Evolutionary conservation across 1,139 yeast species (phyloP).

Genomic region (Candida anutae): DNA sequence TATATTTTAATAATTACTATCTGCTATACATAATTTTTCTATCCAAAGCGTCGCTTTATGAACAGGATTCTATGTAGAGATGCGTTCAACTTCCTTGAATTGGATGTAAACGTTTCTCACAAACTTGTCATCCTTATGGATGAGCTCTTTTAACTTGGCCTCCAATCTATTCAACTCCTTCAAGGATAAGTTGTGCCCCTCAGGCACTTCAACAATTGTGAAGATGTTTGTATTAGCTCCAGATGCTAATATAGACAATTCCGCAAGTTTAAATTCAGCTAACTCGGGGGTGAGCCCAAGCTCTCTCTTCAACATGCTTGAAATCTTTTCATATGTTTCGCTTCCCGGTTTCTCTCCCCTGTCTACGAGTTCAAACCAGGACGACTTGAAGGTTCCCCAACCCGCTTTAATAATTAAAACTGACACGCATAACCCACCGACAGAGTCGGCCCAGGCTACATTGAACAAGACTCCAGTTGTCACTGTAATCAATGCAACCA

Average conservation of each 20-base stretch:
- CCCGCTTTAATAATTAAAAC: slow-evolving; percentile 80
- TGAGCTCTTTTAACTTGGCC: slow-evolving; percentile 13
- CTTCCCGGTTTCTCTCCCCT: slow-evolving; percentile 29
- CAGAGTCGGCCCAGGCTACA: slow-evolving; percentile 79
- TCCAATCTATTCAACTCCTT: slow-evolving; percentile 23
- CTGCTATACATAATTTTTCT: slow-evolving; percentile 3
- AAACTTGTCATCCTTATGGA: slow-evolving; percentile 25
- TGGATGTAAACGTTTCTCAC: slow-evolving; percentile 24
- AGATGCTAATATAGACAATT: slow-evolving; percentile 52
- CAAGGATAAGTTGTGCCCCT: slow-evolving; percentile 13
- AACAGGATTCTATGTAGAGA: too few relatives aligned
- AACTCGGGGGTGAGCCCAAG: slow-evolving; percentile 10
- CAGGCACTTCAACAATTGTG: slow-evolving; percentile 13
- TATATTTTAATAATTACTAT: slow-evolving; percentile 6
- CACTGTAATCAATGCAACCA: slow-evolving; percentile 84
- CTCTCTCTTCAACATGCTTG: slow-evolving; percentile 14
- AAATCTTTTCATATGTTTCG: slow-evolving; percentile 22
- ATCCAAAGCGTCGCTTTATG: too few relatives aligned
- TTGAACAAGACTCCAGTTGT: slow-evolving; percentile 75
- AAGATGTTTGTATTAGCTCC: slow-evolving; percentile 58
- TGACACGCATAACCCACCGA: slow-evolving; percentile 87
- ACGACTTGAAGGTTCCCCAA: slow-evolving; percentile 57
- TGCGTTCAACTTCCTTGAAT: slow-evolving; percentile 11
- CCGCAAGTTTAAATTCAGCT: slow-evolving; percentile 27
- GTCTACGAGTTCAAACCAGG: slow-evolving; percentile 74